A percentile compares a stretch with the other conserved stretches of the same genome.
Evolutionary conservation across 2,329 filamentous ascomycete genomes (phyloP).

Genomic region (Aciculosporium take): DNA sequence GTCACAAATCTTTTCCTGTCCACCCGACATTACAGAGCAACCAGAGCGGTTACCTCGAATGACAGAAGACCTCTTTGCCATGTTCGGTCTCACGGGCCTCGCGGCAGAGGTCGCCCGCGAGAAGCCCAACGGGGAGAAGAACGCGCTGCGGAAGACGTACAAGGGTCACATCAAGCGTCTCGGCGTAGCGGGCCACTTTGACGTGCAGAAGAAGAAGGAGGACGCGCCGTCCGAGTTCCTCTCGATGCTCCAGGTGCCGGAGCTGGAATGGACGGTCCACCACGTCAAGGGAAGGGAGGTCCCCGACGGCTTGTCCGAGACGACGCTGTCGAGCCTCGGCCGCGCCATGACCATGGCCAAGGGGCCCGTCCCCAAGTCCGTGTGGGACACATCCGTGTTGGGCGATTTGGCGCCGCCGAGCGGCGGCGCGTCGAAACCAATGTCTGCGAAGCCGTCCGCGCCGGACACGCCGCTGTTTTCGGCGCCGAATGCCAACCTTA

Average conservation of each 20-base stretch:
- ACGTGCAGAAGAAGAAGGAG: conserved; percentile 39
- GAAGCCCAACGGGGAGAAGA: conserved; percentile 52
- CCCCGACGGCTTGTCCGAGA: conserved; percentile 34
- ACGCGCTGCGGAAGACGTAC: conserved; percentile 52
- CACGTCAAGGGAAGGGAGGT: conserved; percentile 41
- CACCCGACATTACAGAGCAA: too few relatives aligned
- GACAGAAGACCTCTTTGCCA: conserved; percentile 44
- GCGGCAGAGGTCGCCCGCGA: conserved; percentile 48
- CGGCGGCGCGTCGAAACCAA: conserved; percentile 24
- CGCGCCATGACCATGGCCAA: conserved; percentile 43
- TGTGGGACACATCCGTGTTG: conserved; percentile 45
- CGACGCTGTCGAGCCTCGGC: conserved; percentile 28
- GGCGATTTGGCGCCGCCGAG: conserved; percentile 37
- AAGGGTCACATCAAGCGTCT: conserved; percentile 54
- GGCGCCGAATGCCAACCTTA: conserved; percentile 17
- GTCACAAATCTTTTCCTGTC: conserved; percentile 18
- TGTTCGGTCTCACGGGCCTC: conserved; percentile 40
- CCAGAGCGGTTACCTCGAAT: conserved; percentile 31
- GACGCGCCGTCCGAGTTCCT: conserved; percentile 38
- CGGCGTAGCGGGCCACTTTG: conserved; percentile 47
- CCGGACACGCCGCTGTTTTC: conserved; percentile 35
- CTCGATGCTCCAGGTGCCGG: conserved; percentile 34
- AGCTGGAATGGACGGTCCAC: conserved; percentile 43
- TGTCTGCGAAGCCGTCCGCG: conserved; percentile 33
- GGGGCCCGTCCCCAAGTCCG: conserved; percentile 37